Percentiles rank a stretch among this genome's conserved stretches.
Conservation (phyloP, 2,329 filamentous ascomycete species). For the Botryotinia calthae region DNA sequence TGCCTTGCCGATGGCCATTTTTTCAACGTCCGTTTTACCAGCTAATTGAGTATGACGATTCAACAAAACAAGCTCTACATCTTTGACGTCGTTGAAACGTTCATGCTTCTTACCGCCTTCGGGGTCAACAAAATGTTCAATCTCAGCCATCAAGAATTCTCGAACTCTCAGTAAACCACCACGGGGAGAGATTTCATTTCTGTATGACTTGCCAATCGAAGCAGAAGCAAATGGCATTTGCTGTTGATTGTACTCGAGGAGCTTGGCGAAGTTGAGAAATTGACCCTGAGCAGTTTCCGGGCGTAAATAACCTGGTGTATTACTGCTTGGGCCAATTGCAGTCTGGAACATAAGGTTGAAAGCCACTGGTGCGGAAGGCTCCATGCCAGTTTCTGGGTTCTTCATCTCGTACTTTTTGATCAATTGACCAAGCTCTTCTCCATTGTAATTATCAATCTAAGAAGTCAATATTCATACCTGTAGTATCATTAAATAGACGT, state of each 20-base stretch:
- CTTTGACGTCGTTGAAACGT: conserved; percentile 80
- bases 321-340: conserved; percentile 86
- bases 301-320: conserved; percentile 78
- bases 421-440: conserved; percentile 78
- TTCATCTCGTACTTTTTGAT: conserved; percentile 90
- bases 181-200: conserved; percentile 95
- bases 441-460: conserved; percentile 89
- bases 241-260: conserved; percentile 93
- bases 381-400: conserved; percentile 76
- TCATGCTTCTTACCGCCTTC: conserved; percentile 91
- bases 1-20: conserved; percentile 79
- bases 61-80: conserved; percentile 79
- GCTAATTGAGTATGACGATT: conserved; percentile 81
- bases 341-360: conserved; percentile 99
- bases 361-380: conserved; percentile 75
- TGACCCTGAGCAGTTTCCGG: conserved; percentile 97
- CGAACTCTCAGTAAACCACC: conserved; percentile 89
- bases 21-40: conserved; percentile 74
- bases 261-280: conserved; percentile 94
- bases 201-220: conserved; percentile 95
- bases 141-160: conserved; percentile 98
- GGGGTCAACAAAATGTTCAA: conserved; percentile 97
- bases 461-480: conserved; percentile 22
- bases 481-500: conserved; percentile 16
- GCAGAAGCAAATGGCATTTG: conserved; percentile 96